These are phyloP conservation scores for Phytophthora constricta DNA, from an alignment of 352 stramenopile genomes.

Conservation along the genomic window DNA sequence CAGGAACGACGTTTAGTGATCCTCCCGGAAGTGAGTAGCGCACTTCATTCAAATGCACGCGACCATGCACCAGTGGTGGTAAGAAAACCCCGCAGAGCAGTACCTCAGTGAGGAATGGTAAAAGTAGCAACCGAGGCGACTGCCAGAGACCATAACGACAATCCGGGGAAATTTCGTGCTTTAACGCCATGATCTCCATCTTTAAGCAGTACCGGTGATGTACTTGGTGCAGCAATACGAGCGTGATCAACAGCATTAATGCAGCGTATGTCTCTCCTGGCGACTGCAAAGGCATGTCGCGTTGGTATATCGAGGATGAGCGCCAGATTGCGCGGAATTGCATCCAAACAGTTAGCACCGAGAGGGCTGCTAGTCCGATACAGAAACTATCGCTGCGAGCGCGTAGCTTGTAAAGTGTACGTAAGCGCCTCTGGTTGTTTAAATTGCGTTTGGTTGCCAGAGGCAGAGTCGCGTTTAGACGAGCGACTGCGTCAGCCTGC, in stretches of 20 bases:
- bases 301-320: conserved; percentile 30
- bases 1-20: conserved; percentile 10
- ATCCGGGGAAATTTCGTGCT: conserved; percentile 49
- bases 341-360: conserved; percentile 48
- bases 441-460: conserved; percentile 28
- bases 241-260: conserved; percentile 52
- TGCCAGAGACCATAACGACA: conserved; percentile 20
- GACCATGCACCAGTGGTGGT: conserved; percentile 56
- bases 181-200: conserved; percentile 57
- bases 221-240: conserved; percentile 48
- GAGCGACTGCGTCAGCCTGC: neutral
- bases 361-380: conserved; percentile 42
- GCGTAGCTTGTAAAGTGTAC: conserved; percentile 43
- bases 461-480: conserved; percentile 32
- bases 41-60: conserved; percentile 50
- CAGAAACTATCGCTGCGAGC: conserved; percentile 44
- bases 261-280: conserved; percentile 61
- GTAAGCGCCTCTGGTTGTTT: conserved; percentile 32
- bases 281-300: conserved; percentile 32
- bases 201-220: conserved; percentile 58
- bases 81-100: conserved; percentile 49
- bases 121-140: conserved; percentile 37
- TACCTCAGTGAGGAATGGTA: conserved; percentile 54
- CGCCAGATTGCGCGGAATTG: conserved; percentile 70
- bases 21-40: conserved; percentile 43